A percentile compares a stretch with the other conserved stretches of the same genome.
Conservation (phyloP, 2,329 filamentous ascomycete species). For the Fusarium sp. region DNA sequence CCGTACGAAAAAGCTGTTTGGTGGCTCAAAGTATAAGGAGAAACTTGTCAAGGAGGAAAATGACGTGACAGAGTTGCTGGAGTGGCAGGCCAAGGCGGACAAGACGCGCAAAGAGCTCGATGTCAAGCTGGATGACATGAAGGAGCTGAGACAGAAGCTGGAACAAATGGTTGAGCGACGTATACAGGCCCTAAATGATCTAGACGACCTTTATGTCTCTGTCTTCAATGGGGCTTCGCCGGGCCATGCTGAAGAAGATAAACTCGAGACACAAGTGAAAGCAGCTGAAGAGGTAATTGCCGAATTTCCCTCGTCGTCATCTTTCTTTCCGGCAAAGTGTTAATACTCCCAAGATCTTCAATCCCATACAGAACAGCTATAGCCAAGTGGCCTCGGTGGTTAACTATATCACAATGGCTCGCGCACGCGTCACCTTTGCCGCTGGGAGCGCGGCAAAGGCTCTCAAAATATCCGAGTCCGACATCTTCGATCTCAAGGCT, state of each 20-base stretch:
- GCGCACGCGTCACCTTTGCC: not conserved
- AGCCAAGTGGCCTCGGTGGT: slow-evolving; percentile 2
- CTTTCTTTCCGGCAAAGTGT: no score
- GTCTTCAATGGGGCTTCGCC: slow-evolving; percentile 3
- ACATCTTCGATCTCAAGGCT: not conserved
- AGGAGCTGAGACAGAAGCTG: slow-evolving; percentile 2
- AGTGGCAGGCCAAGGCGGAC: slow-evolving; percentile 6
- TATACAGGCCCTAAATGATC: not conserved
- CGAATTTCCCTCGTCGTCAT: fast-evolving
- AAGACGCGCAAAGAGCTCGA: slow-evolving; percentile 8
- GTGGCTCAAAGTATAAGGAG: not conserved
- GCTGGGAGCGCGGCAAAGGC: slow-evolving; percentile 6
- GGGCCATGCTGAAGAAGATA: not conserved
- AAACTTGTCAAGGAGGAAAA: not conserved
- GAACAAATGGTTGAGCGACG: slow-evolving; percentile 1
- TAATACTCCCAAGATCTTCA: not conserved
- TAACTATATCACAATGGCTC: slow-evolving; percentile 3
- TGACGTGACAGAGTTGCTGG: not conserved
- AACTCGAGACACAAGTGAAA: not conserved
- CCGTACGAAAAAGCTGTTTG: not conserved
- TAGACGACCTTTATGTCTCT: not conserved
- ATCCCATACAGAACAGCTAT: not conserved
- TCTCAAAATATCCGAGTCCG: not conserved
- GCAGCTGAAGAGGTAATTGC: slow-evolving; percentile 3
- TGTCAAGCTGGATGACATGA: slow-evolving; percentile 1